Base-by-base conservation (phyloP, 2,329 filamentous ascomycete genomes). In the Xylaria multiplex region DNA sequence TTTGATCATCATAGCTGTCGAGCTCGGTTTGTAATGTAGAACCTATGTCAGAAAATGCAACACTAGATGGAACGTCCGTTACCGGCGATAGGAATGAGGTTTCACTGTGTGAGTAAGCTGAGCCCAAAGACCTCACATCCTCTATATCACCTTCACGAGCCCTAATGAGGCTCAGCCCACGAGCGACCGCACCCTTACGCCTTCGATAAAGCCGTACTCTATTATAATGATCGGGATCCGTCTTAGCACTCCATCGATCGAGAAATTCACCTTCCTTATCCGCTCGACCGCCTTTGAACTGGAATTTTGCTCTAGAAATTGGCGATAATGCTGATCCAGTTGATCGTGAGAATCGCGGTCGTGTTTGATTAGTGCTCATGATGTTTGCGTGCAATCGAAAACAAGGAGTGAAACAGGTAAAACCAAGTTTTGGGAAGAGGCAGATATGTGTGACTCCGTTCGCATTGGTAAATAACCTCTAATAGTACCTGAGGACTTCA, bases 151-250 rank as follows among this genome's bases (percentile, higher is more conserved):
- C 8, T 22, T 7, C 6, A 19, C n/a, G 32, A 13, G 22, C 14
- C 22, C 11, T 49, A 1, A 13, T 3, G 14, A 24, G 9, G 19
- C 30, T 9, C 16, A 43, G 43, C 3, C 19, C 19, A 19, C 43
- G 55, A 8, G 7, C 27, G 2, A 69, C 32, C 0, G 64, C 62
- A 1, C 52, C 55, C 16, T 58, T 66, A 22, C 70, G 71, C 58
- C 45, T 54, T 13, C 27, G 65, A 11, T 68, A 58, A 0, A 69
- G 46, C 9, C 53, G 19, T 14, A 71, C 69, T 45, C 70, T 59
- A 2, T 9, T 46, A 6, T 30, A 13, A 55, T 72, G 71, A 14
- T 53, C n/a, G 0, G 2, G 43, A 22, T 66, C 66, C 1, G 6
- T 1, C 8, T 2, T 19, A 7, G 52, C 68, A 50, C 14, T 66